Percentiles rank a stretch among this genome's conserved stretches.
These are phyloP conservation scores for Cucumis sativus DNA, from an alignment of 306 rosid genomes.

Conservation along the genomic window DNA sequence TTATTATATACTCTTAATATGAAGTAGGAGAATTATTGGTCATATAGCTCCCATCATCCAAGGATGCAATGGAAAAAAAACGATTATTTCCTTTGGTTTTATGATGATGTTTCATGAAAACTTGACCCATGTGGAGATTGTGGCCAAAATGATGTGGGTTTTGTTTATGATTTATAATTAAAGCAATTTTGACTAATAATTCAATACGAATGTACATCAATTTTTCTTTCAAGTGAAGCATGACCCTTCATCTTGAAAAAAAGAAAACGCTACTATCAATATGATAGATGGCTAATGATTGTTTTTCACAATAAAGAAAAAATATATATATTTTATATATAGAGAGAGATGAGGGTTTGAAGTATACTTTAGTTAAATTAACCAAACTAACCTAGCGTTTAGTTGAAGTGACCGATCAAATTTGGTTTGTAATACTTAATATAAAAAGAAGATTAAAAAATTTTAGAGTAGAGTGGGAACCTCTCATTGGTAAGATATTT, in stretches of 20 bases:
- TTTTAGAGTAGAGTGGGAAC: too few species aligned
- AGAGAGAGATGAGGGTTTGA: too few species aligned
- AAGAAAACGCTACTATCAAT: not conserved
- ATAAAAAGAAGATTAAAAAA: too few species aligned
- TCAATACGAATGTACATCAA: not conserved
- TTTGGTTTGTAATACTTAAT: too few species aligned
- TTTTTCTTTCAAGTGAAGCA: constrained; percentile 4
- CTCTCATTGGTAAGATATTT: too few species aligned
- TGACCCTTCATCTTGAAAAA: not conserved
- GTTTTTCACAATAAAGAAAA: not conserved
- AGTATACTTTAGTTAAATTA: too few species aligned
- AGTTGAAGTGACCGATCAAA: too few species aligned
- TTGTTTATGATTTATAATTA: not conserved
- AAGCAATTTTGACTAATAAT: not conserved
- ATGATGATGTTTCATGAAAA: not conserved
- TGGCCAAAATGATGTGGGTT: not conserved
- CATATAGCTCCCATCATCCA: not conserved
- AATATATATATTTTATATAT: too few species aligned
- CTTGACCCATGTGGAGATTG: constrained; percentile 4
- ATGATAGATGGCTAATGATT: not conserved
- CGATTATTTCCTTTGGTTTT: not conserved
- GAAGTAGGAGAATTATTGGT: not conserved
- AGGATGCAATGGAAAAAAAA: not conserved
- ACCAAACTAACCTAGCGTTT: too few species aligned
- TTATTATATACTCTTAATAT: not conserved